Percentiles rank a stretch among this genome's conserved stretches.
Evolutionary conservation across 2,329 filamentous ascomycete genomes (phyloP).

Genomic region (Ophiostoma ips): DNA sequence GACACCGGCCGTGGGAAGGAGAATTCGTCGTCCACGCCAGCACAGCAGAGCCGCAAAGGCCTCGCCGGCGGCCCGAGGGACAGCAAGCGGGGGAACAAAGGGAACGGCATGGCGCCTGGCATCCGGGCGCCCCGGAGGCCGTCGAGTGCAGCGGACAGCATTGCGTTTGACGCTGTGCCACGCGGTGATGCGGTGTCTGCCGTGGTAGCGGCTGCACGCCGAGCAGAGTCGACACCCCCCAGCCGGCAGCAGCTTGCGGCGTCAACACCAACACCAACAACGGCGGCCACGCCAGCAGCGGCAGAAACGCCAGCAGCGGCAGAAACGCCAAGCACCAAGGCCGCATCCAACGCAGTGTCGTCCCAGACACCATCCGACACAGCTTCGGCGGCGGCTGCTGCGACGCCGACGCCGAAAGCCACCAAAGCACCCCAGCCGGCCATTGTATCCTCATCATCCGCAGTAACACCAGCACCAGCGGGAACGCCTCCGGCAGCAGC

Average conservation of each 20-base stretch:
- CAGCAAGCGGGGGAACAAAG: not conserved
- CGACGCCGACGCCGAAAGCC: not conserved
- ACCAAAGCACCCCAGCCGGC: conserved; percentile 24
- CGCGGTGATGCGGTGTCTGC: not conserved
- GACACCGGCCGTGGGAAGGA: conserved; percentile 51
- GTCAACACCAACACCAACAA: no score
- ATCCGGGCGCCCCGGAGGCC: not conserved
- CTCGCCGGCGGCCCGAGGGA: not conserved
- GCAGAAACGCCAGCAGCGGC: conserved; percentile 22
- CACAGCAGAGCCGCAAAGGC: conserved; percentile 5
- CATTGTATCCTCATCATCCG: conserved; percentile 11
- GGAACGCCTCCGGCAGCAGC: not conserved
- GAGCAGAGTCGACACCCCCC: not conserved
- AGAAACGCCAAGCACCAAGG: not conserved
- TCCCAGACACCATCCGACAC: not conserved
- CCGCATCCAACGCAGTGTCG: not conserved
- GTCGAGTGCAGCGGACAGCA: not conserved
- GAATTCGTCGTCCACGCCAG: conserved; percentile 33
- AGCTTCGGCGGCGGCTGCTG: not conserved
- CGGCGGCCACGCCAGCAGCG: not conserved
- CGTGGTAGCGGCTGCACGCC: not conserved
- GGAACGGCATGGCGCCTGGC: not conserved
- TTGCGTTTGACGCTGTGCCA: not conserved
- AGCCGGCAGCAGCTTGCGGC: not conserved
- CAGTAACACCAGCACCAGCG: not conserved